Evolutionary conservation across 2,329 filamentous ascomycete genomes (phyloP).

Genomic region (Aspergillus niger): DNA sequence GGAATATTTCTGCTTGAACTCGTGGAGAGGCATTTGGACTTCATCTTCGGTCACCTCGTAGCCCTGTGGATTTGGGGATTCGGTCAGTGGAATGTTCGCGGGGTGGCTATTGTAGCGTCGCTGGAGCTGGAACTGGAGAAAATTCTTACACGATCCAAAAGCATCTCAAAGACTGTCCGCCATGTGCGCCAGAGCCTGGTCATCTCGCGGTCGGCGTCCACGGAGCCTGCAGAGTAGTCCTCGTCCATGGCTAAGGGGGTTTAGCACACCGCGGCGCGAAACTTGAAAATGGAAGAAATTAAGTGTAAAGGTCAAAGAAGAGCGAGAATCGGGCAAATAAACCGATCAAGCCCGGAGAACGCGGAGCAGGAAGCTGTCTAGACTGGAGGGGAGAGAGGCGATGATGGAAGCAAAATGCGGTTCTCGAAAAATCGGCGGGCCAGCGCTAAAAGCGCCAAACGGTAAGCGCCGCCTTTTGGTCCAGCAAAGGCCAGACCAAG

Average conservation of each 20-base stretch:
- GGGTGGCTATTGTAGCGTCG: no score
- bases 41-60: conserved; percentile 91
- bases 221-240: conserved; percentile 37
- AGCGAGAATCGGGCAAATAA: conserved; percentile 19
- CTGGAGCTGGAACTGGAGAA: background rate
- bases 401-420: conserved; percentile 12
- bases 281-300: conserved; percentile 7
- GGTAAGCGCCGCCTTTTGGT: conserved; percentile 25
- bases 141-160: conserved; percentile 74
- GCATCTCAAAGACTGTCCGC: conserved; percentile 94
- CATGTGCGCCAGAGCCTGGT: conserved; percentile 89
- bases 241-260: conserved; percentile 39
- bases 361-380: conserved; percentile 7
- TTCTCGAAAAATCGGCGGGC: conserved; percentile 34
- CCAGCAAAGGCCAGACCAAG: conserved; percentile 23
- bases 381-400: conserved; percentile 13
- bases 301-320: conserved; percentile 16
- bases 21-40: conserved; percentile 79
- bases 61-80: conserved; percentile 60
- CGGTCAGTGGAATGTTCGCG: background rate
- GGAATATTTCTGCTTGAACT: conserved; percentile 73
- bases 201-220: conserved; percentile 45
- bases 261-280: conserved; percentile 15
- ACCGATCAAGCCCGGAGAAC: conserved; percentile 17
- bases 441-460: conserved; percentile 31